phyloP scores from a whole-genome alignment of 2,329 filamentous ascomycete genomes.

The Aspergillus carbonarius region DNA sequence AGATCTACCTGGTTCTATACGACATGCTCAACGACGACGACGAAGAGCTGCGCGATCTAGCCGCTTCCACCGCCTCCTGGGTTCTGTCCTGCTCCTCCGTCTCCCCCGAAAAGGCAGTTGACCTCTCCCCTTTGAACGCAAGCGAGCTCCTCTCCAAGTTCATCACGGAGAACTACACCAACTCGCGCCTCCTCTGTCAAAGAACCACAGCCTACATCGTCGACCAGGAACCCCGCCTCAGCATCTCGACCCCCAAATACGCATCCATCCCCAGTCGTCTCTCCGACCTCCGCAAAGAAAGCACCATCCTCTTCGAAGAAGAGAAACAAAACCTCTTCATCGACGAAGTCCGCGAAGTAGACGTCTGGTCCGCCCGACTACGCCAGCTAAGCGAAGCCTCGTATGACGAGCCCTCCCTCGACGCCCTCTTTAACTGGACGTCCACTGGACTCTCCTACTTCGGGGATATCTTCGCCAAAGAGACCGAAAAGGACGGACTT shows the following conservation, averaged over 20 bases:
- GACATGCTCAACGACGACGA: constrained; percentile 85
- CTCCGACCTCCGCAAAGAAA: constrained; percentile 36
- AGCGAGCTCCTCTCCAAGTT: constrained; percentile 41
- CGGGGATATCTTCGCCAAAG: constrained; percentile 26
- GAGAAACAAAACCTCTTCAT: constrained; percentile 96
- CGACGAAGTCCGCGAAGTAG: constrained; percentile 73
- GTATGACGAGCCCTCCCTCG: constrained; percentile 22
- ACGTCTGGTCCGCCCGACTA: constrained; percentile 64
- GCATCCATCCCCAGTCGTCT: constrained; percentile 31
- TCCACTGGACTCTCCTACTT: constrained; percentile 33
- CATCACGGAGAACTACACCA: constrained; percentile 34
- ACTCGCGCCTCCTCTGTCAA: constrained; percentile 33
- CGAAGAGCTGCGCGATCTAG: constrained; percentile 74
- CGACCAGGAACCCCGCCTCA: constrained; percentile 29
- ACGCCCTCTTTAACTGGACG: constrained; percentile 32
- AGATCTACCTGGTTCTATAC: constrained; percentile 66
- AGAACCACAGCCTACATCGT: constrained; percentile 42
- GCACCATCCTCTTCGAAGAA: constrained; percentile 67
- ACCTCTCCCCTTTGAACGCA: constrained; percentile 51
- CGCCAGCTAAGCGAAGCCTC: constrained; percentile 25
- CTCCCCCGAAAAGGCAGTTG: constrained; percentile 28
- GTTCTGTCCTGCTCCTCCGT: constrained; percentile 36
- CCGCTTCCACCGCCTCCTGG: constrained; percentile 45
- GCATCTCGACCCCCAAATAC: constrained; percentile 19
- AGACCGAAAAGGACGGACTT: constrained; percentile 57